Evolutionary conservation across 1,284 basidiomycete genomes (phyloP).

Genomic region (Peniophora sp.): DNA sequence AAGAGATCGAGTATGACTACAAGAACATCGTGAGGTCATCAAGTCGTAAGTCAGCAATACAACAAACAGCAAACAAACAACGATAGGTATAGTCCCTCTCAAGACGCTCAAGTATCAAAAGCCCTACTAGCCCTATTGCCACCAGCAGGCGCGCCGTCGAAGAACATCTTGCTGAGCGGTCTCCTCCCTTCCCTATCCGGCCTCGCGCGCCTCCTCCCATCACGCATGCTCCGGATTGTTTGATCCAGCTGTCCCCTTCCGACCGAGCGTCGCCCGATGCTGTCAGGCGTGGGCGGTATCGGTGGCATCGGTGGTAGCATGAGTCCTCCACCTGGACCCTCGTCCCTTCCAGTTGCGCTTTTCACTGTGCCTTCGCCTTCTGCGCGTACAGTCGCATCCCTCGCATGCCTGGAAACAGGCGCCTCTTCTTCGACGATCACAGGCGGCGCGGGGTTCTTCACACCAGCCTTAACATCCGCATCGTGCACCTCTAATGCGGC

Average conservation of each 20-base stretch:
- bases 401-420: constrained; percentile 21
- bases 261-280: constrained; percentile 40
- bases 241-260: constrained; percentile 75
- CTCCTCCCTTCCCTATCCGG: constrained; percentile 26
- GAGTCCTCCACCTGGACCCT: too few relatives aligned
- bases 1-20: too few relatives aligned
- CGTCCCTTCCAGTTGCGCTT: too few relatives aligned
- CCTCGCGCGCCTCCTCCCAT: constrained; percentile 51
- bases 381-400: constrained; percentile 5
- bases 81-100: too few relatives aligned
- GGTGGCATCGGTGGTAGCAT: too few relatives aligned
- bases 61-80: too few relatives aligned
- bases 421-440: constrained; percentile 6
- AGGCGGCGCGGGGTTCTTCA: constrained; percentile 11
- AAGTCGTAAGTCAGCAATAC: too few relatives aligned
- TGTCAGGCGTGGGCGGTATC: constrained; percentile 26
- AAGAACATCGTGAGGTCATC: too few relatives aligned
- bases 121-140: constrained; percentile 29
- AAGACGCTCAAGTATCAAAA: constrained; percentile 14
- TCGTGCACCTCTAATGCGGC: constrained; percentile 67
- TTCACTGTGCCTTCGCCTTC: background rate
- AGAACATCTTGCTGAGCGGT: constrained; percentile 69
- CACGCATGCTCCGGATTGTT: constrained; percentile 73
- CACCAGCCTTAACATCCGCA: constrained; percentile 30
- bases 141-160: constrained; percentile 45